Evolutionary conservation across 2,329 filamentous ascomycete species (phyloP), one percentile per base, ranked within the genome.

Genomic region (Setomelanomma holmii): DNA sequence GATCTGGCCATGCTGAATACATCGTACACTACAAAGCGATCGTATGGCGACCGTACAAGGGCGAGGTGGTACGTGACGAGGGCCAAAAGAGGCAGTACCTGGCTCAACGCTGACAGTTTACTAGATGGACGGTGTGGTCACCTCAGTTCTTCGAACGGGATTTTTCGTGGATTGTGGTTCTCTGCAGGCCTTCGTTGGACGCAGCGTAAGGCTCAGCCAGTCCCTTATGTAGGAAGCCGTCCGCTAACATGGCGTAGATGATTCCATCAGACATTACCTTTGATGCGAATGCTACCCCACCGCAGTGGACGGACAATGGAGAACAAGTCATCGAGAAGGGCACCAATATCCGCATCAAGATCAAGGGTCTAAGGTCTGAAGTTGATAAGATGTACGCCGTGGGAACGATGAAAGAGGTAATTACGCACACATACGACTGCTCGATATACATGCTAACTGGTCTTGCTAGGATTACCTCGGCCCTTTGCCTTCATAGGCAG

Each of bases 41-140:
- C 54, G 91, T 99, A 51, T 99, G 93, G 93, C 86, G 93, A 69
- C 95, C 95, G 10, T 99, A 98, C 82, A 93, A 95, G 78, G 93
- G 95, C 70, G 95, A 99, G 83, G 96, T 95, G 75, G 95, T 96
- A 86, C 78, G 89, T 78, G 47, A 53, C 41, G 23, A 43, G 23
- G 40, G 38, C 22, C 17, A 40, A 21, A 21, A 27, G 33, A 20
- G 45, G 14, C n/a, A 21, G 40, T 40, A 21, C 47, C 24, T 12
- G 4, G 17, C 17, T 16, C 16, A 33, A 33, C 49, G 55, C 77
- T 73, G 62, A 70, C 51, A 6, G 20, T n/a, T 43, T 10, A 44
- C 27, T 50, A 96, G 91, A 89, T 98, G 68, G 95, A 99, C 82
- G 93, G 92, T 36, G 88, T 96, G 63, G 93, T 98, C 53, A 90